Base-by-base conservation (phyloP, 2,329 filamentous ascomycete species). In the Microdochium paspali region DNA sequence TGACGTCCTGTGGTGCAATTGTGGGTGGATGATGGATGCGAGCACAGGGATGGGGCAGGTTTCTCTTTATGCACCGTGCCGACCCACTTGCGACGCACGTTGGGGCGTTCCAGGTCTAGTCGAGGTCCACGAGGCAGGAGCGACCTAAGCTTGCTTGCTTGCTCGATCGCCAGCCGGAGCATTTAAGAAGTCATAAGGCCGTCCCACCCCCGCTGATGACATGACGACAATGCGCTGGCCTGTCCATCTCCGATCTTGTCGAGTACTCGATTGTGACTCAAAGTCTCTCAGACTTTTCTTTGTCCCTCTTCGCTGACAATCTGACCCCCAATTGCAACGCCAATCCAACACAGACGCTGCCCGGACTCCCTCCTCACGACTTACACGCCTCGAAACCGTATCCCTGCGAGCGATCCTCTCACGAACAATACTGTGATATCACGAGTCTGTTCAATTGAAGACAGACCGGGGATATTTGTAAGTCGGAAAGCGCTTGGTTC, bases 121-220 rank as follows among this genome's bases (percentile, higher is more conserved):
- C n/a, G n/a, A n/a, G n/a, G n/a, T n/a, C n/a, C n/a, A n/a, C n/a
- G n/a, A n/a, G n/a, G n/a, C n/a, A n/a, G n/a, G n/a, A n/a, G n/a
- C n/a, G n/a, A n/a, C n/a, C n/a, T n/a, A n/a, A n/a, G n/a, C n/a
- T n/a, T 28, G 26, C 7, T 28, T 7, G 26, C 26, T 13, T 7
- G 7, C 7, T 28, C 26, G 26, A 28, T 28, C 13, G 26, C 7
- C 26, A 28, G n/a, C n/a, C n/a, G 18, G 23, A 40, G 35, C 35
- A 40, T 40, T 40, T 40, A 40, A 35, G 12, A 40, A 40, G 35
- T 40, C 35, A 40, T 40, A 20, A 40, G 35, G 35, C 35, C 35
- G 35, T 40, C 35, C 35, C 35, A 20, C 35, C 35, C 35, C 35
- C 35, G 35, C 35, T 20, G 15, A 12, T 21, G 35, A 21, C 12